Evolutionary conservation across 805 yeast species (phyloP).

Genomic region (Schwanniomyces pseudopolymorphus): DNA sequence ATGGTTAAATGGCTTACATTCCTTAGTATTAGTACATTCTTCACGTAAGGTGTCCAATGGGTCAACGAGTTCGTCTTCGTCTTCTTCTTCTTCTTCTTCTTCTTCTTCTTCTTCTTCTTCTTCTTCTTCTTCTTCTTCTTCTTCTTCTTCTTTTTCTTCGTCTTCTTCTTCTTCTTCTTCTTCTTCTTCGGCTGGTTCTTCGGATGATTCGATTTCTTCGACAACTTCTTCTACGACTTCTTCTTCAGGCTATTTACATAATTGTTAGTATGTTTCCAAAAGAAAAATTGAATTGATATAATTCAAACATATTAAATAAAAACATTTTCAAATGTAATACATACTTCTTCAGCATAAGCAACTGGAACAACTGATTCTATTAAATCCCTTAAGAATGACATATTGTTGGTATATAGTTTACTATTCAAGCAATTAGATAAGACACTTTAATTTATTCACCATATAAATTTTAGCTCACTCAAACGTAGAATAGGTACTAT

Average conservation of each 20-base stretch:
- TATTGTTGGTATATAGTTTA: slow-evolving; percentile 10
- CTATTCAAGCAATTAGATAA: background rate
- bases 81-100: slow-evolving; percentile 65
- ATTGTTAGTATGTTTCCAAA: slow-evolving; percentile 12
- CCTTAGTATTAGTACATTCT: slow-evolving; percentile 67
- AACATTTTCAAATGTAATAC: slow-evolving; percentile 14
- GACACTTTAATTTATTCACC: slow-evolving; percentile 1
- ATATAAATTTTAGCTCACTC: background rate
- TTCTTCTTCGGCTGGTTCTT: slow-evolving; percentile 22
- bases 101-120: slow-evolving; percentile 56
- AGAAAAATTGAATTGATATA: background rate
- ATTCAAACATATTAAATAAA: background rate
- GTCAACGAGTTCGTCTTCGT: slow-evolving; percentile 62
- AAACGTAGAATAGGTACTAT: slow-evolving; percentile 7
- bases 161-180: slow-evolving; percentile 38
- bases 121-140: slow-evolving; percentile 37
- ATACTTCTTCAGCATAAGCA: slow-evolving; percentile 79
- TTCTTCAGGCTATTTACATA: slow-evolving; percentile 23
- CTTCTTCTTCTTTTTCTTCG: slow-evolving; percentile 51
- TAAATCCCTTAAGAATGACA: slow-evolving; percentile 65
- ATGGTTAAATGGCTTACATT: slow-evolving; percentile 74
- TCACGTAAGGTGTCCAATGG: slow-evolving; percentile 38
- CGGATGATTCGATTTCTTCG: slow-evolving; percentile 20
- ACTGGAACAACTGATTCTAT: slow-evolving; percentile 79
- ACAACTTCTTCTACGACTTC: slow-evolving; percentile 37